Base-by-base conservation (phyloP, 2,329 filamentous ascomycete genomes). In the Davidsoniella australis region DNA sequence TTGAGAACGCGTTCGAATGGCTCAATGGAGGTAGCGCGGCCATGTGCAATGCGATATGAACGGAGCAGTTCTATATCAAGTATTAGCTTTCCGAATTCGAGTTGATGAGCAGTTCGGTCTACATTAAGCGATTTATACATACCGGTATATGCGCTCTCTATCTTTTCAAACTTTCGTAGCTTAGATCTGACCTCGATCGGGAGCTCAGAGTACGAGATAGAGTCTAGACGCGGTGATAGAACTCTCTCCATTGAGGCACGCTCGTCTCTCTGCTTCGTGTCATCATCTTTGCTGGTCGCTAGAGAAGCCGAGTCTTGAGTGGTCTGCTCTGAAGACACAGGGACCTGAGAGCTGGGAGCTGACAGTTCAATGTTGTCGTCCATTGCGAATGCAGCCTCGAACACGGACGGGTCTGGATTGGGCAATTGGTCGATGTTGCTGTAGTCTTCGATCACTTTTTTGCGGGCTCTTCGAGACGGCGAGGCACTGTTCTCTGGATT, bases 21-120 rank as follows among this genome's bases (percentile, higher is more conserved):
- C 60, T 96, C 91, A 58, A 96, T 93, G 2, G 83, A 78, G 10
- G 83, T 78, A 40, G 88, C 85, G 47, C 87, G 80, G 51, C 84
- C 78, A 66, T 98, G 89, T 16, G 91, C 91, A 55, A 88, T 80
- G 54, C 87, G 78, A 64, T 98, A 98, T 7, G 89, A 94, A 50
- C 86, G 82, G 45, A 96, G 70, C 1, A 98, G 71, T 59, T 96
- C 89, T 86, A 45, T 10, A 45, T 14, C 2, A 12, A 14, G 6
- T 18, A 17, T 18, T 8, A 23, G 23, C 20, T 39, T 40, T 45
- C 4, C 14, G 33, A 2, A 40, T 38, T 2, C 36, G 8, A 3
- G 9, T 41, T 9, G 2, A 38, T 29, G 8, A 39, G 10, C 1
- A 23, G 1, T 7, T 38, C 29, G 3, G 29, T 33, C 40, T 26